These are phyloP conservation scores for Ephemerocybe angulata DNA, from an alignment of 768 basidiomycete species.

Conservation along the genomic window DNA sequence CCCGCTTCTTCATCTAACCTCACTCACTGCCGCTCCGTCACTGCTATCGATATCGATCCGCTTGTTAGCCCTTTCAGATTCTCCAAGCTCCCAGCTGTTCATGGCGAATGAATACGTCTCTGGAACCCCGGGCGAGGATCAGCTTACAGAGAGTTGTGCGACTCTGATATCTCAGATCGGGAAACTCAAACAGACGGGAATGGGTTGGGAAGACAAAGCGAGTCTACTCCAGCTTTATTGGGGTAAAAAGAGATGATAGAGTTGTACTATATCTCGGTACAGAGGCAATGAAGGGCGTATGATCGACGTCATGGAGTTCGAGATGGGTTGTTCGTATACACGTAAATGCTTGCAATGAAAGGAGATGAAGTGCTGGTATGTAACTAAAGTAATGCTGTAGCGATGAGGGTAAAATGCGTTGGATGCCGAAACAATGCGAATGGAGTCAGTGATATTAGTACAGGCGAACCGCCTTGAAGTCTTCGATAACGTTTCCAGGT, in stretches of 20 bases:
- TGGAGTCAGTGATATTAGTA: too few species aligned
- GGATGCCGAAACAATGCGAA: too few species aligned
- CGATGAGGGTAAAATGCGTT: too few species aligned
- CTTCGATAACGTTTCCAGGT: too few species aligned
- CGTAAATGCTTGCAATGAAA: too few species aligned
- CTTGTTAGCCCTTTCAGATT: slow-evolving; percentile 73
- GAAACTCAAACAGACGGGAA: slow-evolving; percentile 68
- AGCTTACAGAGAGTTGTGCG: slow-evolving; percentile 64
- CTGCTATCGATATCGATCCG: slow-evolving; percentile 65
- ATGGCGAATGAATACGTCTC: slow-evolving; percentile 68
- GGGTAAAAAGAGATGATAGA: slow-evolving; percentile 23
- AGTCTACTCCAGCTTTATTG: slow-evolving; percentile 61
- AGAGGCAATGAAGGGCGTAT: too few species aligned
- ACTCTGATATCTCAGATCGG: slow-evolving; percentile 70
- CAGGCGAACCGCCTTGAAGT: too few species aligned
- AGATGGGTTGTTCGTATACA: too few species aligned
- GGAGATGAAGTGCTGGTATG: too few species aligned
- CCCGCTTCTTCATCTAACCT: slow-evolving; percentile 60
- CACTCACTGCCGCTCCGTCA: slow-evolving; percentile 48
- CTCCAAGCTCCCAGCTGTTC: slow-evolving; percentile 81
- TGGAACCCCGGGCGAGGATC: slow-evolving; percentile 46
- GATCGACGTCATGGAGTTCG: too few species aligned
- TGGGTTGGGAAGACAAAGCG: slow-evolving; percentile 87
- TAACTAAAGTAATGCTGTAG: too few species aligned
- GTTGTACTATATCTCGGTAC: not conserved